phyloP scores from a whole-genome alignment of 1,284 basidiomycete genomes.

The Pseudozyma sp. region DNA sequence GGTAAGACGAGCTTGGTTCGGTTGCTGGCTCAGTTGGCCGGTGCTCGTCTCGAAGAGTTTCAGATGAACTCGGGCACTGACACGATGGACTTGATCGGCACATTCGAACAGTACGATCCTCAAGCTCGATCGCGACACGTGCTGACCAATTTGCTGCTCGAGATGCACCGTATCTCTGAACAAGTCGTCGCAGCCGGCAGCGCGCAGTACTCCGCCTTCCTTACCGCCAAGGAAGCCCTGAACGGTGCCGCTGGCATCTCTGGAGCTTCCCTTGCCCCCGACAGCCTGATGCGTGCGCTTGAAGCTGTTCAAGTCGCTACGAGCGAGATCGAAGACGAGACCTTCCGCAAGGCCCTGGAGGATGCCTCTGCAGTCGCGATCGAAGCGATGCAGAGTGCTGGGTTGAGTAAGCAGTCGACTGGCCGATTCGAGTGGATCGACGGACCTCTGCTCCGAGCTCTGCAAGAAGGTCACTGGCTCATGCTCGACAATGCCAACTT shows the following conservation, averaged over 20 bases:
- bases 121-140: slow-evolving; percentile 20
- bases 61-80: slow-evolving; percentile 89
- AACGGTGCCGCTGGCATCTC: slow-evolving; percentile 2
- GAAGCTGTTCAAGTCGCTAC: slow-evolving; percentile 8
- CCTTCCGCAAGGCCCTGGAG: slow-evolving; percentile 12
- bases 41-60: slow-evolving; percentile 79
- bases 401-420: slow-evolving; percentile 17
- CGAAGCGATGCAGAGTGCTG: slow-evolving; percentile 9
- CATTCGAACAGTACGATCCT: slow-evolving; percentile 84
- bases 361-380: slow-evolving; percentile 10
- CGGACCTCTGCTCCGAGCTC: slow-evolving; percentile 88
- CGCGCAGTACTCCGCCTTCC: slow-evolving; percentile 11
- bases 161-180: slow-evolving; percentile 26
- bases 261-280: background rate
- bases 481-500: slow-evolving; percentile 93
- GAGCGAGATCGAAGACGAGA: slow-evolving; percentile 4
- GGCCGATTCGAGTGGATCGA: slow-evolving; percentile 95
- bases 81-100: slow-evolving; percentile 91
- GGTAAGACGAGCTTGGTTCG: slow-evolving; percentile 87
- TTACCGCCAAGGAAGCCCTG: slow-evolving; percentile 20
- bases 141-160: slow-evolving; percentile 20
- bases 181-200: slow-evolving; percentile 5
- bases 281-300: slow-evolving; percentile 6
- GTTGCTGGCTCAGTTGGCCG: slow-evolving; percentile 79
- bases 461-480: slow-evolving; percentile 89